A percentile compares a stretch with the other conserved stretches of the same genome.
Evolutionary conservation across 2,329 filamentous ascomycete species (phyloP).

Genomic region (Calonectria crousiana): DNA sequence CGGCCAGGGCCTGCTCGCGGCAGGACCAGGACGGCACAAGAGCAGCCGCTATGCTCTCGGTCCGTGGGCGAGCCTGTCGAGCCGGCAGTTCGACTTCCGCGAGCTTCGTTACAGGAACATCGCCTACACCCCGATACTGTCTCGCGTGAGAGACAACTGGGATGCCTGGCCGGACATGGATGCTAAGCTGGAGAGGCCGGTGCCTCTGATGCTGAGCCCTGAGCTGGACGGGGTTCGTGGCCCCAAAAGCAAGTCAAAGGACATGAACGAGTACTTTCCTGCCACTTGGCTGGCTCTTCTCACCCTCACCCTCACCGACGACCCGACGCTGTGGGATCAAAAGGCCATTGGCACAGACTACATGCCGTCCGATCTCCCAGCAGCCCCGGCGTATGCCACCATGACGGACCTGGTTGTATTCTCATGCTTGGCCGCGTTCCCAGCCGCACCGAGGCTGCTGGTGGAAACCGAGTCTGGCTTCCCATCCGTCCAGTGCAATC

Average conservation of each 20-base stretch:
- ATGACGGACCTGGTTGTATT: background rate
- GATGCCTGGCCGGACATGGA: background rate
- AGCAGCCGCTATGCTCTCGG: background rate
- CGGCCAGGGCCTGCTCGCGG: slow-evolving; percentile 19
- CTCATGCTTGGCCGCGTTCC: background rate
- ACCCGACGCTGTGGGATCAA: background rate
- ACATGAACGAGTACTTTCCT: background rate
- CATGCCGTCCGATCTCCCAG: background rate
- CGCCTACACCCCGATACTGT: background rate
- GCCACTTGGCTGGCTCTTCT: background rate
- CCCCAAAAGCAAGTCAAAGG: background rate
- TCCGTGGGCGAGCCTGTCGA: background rate
- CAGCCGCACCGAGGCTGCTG: background rate
- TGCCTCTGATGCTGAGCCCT: background rate
- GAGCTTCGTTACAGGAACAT: background rate
- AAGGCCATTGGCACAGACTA: slow-evolving; percentile 3
- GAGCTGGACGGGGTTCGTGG: background rate
- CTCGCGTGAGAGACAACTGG: background rate
- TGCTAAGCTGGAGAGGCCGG: background rate
- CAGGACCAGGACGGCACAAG: slow-evolving; percentile 8
- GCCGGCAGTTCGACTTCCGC: background rate
- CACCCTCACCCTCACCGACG: background rate
- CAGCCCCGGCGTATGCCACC: background rate
- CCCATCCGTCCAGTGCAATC: background rate
- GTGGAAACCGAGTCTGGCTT: background rate